phyloP scores from a whole-genome alignment of 1,284 basidiomycete species.

The Puccinia coronata region DNA sequence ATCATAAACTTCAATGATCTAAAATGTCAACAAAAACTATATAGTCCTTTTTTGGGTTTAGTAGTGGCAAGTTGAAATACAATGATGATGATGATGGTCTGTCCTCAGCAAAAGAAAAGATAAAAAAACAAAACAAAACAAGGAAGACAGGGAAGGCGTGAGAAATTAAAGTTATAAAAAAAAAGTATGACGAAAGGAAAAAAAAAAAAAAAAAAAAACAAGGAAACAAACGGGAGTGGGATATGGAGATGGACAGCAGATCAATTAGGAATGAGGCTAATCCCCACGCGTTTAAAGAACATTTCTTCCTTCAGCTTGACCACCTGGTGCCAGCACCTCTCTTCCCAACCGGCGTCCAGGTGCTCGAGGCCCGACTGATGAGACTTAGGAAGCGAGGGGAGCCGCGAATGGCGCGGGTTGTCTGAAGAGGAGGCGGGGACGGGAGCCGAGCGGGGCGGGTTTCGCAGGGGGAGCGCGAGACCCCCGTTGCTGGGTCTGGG shows the following conservation, averaged over 20 bases:
- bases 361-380: slow-evolving; percentile 54
- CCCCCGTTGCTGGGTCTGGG: neutral
- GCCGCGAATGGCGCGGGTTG: neutral
- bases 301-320: slow-evolving; percentile 79
- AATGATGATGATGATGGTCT: too few species aligned
- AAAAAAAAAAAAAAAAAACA: neutral
- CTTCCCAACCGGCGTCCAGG: slow-evolving; percentile 78
- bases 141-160: too few species aligned
- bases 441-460: neutral
- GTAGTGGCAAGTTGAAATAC: too few species aligned
- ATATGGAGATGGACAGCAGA: too few species aligned
- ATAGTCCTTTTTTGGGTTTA: too few species aligned
- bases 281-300: slow-evolving; percentile 82
- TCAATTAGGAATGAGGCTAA: slow-evolving; percentile 53
- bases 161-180: neutral
- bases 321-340: slow-evolving; percentile 81
- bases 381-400: neutral
- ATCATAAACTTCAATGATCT: too few species aligned
- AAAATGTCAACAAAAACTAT: too few species aligned
- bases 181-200: neutral
- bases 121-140: too few species aligned
- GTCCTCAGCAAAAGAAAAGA: too few species aligned
- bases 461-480: neutral
- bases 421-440: neutral
- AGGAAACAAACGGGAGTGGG: too few species aligned